Base-by-base conservation (phyloP, 1,139 yeast genomes). In the Saccharomycopsis hybrid region DNA sequence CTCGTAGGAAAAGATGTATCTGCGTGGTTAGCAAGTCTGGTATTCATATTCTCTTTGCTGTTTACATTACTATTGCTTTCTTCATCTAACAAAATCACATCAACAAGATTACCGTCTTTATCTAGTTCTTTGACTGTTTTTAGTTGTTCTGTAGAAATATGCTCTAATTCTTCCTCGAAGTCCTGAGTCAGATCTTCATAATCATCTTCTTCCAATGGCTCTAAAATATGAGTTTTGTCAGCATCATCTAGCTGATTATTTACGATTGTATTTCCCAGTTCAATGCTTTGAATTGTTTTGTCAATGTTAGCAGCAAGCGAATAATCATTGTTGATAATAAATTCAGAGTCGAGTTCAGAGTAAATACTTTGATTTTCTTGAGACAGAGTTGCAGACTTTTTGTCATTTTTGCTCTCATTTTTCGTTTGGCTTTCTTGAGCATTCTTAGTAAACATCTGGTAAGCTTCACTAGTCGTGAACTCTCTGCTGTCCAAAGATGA, bases 241-340 rank as follows among this genome's bases (percentile, higher is more conserved):
- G 8, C 36, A 18, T 44, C 42, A 7, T 18, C n/a, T 7, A 41
- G 11, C 13, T 7, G 29, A 13, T n/a, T 40, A 13, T 40, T 27
- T 8, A n/a, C 9, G 13, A 38, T 9, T 8, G 30, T 24, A 7
- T 40, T 9, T 8, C 18, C 13, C n/a, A n/a, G n/a, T n/a, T n/a
- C n/a, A n/a, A n/a, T n/a, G n/a, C n/a, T n/a, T n/a, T n/a, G n/a
- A n/a, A 27, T 37, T n/a, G 41, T 45, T 29, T 36, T 37, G 8
- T 49, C 49, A 9, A 40, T n/a, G 4, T 39, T 35, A 37, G 25
- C 46, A 13, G 42, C 55, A 24, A 49, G 13, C 8, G 53, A 49
- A 30, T 49, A 49, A 9, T 52, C 53, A 38, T 49, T 36, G 33
- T 49, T 52, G 32, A 51, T 48, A 18, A 43, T 40, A 27, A 50